Conservation (phyloP, 139 green algal species). For the Chlorella vulgaris region DNA sequence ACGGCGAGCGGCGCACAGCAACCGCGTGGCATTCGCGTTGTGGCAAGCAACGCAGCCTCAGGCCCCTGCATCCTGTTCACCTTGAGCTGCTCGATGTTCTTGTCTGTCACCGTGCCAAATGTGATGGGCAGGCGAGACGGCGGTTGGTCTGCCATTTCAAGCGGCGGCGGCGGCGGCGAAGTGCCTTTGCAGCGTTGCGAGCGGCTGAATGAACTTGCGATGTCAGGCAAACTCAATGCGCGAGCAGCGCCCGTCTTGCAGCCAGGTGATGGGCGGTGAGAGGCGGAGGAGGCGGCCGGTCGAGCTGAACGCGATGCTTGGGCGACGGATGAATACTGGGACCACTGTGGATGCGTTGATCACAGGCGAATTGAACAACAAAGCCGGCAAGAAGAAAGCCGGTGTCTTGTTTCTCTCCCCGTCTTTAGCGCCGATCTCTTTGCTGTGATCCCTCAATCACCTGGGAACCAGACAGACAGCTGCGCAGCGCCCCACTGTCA, state of each 20-base stretch:
- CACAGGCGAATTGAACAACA: no score
- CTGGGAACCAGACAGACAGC: background rate
- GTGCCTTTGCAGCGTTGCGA: background rate
- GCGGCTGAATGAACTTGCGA: no score
- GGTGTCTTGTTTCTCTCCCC: background rate
- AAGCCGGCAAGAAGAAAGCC: no score
- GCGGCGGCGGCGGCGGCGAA: conserved; percentile 7
- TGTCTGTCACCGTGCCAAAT: conserved; percentile 55
- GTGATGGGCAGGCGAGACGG: background rate
- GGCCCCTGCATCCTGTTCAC: background rate
- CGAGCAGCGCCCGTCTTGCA: no score
- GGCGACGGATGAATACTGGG: no score
- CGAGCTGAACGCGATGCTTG: no score
- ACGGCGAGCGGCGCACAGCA: no score
- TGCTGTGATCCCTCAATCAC: background rate
- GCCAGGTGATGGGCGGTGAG: no score
- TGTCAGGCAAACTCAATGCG: no score
- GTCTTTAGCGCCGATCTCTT: background rate
- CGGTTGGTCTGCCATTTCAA: background rate
- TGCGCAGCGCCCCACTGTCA: no score
- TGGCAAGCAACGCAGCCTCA: background rate
- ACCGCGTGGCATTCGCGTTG: background rate
- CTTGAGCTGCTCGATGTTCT: conserved; percentile 76
- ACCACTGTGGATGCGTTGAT: no score
- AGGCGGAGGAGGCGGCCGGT: no score